Conservation (phyloP, 2,329 filamentous ascomycete genomes). For the Cercospora sp. region DNA sequence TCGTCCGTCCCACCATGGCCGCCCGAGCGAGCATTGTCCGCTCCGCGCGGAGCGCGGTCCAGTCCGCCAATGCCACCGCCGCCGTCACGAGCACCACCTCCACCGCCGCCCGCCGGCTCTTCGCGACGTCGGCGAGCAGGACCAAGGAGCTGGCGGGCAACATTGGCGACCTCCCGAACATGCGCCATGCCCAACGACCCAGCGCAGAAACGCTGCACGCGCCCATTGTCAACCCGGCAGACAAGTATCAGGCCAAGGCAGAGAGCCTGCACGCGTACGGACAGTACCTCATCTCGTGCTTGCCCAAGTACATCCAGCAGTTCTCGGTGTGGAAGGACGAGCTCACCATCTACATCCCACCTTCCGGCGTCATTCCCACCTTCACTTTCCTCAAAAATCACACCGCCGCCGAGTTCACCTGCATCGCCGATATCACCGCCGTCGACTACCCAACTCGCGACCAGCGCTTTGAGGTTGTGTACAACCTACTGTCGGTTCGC, state of each 20-base stretch:
- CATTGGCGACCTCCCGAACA: slow-evolving; percentile 47
- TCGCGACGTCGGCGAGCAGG: slow-evolving; percentile 45
- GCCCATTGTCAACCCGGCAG: slow-evolving; percentile 83
- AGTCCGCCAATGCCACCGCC: slow-evolving; percentile 4
- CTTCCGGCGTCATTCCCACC: slow-evolving; percentile 83
- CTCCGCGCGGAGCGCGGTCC: slow-evolving; percentile 14
- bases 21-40: slow-evolving; percentile 19
- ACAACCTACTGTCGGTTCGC: slow-evolving; percentile 92
- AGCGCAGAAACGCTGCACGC: slow-evolving; percentile 62
- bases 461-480: slow-evolving; percentile 95
- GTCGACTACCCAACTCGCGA: slow-evolving; percentile 95
- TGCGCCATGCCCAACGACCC: slow-evolving; percentile 46
- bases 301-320: slow-evolving; percentile 98
- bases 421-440: slow-evolving; percentile 86
- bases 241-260: slow-evolving; percentile 86
- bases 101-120: slow-evolving; percentile 40
- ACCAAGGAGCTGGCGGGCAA: slow-evolving; percentile 48
- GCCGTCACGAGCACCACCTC: slow-evolving; percentile 13
- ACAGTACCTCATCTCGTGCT: slow-evolving; percentile 91
- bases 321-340: slow-evolving; percentile 99
- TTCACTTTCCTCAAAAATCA: slow-evolving; percentile 97
- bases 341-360: slow-evolving; percentile 73
- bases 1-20: slow-evolving; percentile 16
- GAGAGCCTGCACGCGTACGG: slow-evolving; percentile 91
- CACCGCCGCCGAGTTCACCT: slow-evolving; percentile 94